A percentile compares a stretch with the other conserved stretches of the same genome.
phyloP scores from a whole-genome alignment of 2,329 filamentous ascomycete genomes.

The Chaetomiaceae sp. region DNA sequence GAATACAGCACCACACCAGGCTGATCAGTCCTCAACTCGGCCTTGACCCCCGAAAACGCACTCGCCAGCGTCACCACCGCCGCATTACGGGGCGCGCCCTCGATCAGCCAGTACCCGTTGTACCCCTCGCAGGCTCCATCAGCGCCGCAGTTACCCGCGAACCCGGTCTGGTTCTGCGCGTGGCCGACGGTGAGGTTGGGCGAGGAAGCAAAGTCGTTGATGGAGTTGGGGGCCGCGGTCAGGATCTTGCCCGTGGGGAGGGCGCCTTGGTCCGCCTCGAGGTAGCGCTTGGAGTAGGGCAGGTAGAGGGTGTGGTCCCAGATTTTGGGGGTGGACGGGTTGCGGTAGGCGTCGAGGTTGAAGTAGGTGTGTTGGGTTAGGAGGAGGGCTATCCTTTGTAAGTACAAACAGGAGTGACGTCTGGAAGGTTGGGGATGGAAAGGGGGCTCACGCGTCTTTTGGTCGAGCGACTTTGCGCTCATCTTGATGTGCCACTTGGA shows the following conservation, averaged over 20 bases:
- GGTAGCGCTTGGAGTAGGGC: constrained; percentile 56
- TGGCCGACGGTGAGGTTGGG: constrained; percentile 58
- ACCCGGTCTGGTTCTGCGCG: constrained; percentile 50
- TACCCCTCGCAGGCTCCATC: constrained; percentile 67
- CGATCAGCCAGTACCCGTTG: constrained; percentile 55
- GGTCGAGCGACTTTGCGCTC: constrained; percentile 50
- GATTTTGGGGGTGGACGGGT: constrained; percentile 50
- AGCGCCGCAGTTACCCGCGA: constrained; percentile 57
- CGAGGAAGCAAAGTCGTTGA: constrained; percentile 63
- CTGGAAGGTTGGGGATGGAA: background rate
- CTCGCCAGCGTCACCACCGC: constrained; percentile 54
- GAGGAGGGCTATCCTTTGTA: constrained; percentile 46
- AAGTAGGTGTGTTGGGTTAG: constrained; percentile 64
- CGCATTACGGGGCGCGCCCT: constrained; percentile 36
- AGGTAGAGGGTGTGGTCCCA: constrained; percentile 61
- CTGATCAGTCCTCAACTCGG: constrained; percentile 68
- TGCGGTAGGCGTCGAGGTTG: constrained; percentile 62
- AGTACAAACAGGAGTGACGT: background rate
- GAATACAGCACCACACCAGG: constrained; percentile 67
- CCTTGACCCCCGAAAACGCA: constrained; percentile 61
- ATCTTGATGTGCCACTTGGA: constrained; percentile 58
- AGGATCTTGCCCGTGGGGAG: constrained; percentile 60
- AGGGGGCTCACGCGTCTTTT: constrained; percentile 37
- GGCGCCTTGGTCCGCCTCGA: constrained; percentile 51
- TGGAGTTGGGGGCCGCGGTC: constrained; percentile 48